Conservation (phyloP, 2,329 filamentous ascomycete species). For the Pseudopithomyces maydicus region DNA sequence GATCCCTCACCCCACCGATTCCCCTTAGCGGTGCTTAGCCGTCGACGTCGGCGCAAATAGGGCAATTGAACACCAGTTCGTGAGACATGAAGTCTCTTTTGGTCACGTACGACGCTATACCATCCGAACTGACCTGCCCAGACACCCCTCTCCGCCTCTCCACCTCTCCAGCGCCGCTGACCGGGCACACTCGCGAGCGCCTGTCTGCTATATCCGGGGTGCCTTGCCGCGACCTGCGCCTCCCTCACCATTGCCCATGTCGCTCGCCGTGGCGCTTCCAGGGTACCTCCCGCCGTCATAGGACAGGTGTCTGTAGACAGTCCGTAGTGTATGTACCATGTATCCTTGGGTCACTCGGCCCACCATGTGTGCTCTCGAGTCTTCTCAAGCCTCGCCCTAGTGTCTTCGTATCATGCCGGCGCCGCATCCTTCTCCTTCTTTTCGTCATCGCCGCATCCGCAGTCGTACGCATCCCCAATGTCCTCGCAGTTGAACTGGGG, state of each 20-base stretch:
- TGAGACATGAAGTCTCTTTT: slow-evolving; percentile 3
- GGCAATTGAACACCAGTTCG: slow-evolving; percentile 8
- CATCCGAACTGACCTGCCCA: background rate
- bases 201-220: background rate
- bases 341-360: background rate
- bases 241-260: slow-evolving; percentile 10
- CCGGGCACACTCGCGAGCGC: slow-evolving; percentile 3
- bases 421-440: slow-evolving; percentile 17
- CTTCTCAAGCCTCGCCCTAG: background rate
- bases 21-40: slow-evolving; percentile 1
- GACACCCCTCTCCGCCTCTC: background rate
- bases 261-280: slow-evolving; percentile 9
- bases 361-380: background rate
- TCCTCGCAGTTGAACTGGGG: slow-evolving; percentile 67
- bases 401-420: slow-evolving; percentile 10
- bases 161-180: background rate
- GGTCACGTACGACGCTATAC: background rate
- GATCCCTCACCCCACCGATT: slow-evolving; percentile 6
- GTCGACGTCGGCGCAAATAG: background rate
- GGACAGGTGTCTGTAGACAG: background rate
- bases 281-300: background rate
- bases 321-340: background rate
- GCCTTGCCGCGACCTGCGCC: slow-evolving; percentile 12
- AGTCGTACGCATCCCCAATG: slow-evolving; percentile 70
- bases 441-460: slow-evolving; percentile 66